These are phyloP conservation scores for Zarea fungicola DNA, from an alignment of 2,329 filamentous ascomycete species.

Conservation along the genomic window DNA sequence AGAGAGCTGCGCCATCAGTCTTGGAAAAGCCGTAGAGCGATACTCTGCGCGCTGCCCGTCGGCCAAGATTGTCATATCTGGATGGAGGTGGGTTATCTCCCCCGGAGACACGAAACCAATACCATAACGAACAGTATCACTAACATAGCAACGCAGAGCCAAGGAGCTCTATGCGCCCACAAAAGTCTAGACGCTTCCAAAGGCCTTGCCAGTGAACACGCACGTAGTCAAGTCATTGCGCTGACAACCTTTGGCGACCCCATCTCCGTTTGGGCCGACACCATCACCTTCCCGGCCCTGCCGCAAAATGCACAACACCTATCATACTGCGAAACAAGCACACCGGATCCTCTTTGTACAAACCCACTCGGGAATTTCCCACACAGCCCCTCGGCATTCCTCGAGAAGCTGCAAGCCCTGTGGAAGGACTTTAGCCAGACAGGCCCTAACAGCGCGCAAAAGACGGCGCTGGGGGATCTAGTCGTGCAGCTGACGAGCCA, in stretches of 20 bases:
- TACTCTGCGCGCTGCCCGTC: conserved; percentile 10
- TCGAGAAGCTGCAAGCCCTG: conserved; percentile 11
- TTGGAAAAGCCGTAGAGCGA: conserved; percentile 4
- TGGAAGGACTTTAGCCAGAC: conserved; percentile 11
- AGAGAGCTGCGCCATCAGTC: conserved; percentile 4
- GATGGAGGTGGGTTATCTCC: conserved; percentile 12
- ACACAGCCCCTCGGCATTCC: conserved; percentile 1
- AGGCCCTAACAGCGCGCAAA: conserved; percentile 8
- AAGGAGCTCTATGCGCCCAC: conserved; percentile 14
- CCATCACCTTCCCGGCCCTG: conserved; percentile 8
- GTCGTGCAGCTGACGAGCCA: conserved; percentile 4
- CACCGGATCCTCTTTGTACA: conserved; percentile 12
- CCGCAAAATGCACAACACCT: conserved; percentile 6
- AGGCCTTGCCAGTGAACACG: background rate
- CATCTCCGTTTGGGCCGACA: conserved; percentile 8
- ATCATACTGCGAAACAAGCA: conserved; percentile 6
- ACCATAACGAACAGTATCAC: background rate
- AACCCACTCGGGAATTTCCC: conserved; percentile 11
- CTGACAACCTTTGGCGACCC: conserved; percentile 13
- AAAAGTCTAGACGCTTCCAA: conserved; percentile 3
- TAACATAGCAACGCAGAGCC: background rate
- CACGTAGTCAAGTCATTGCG: conserved; percentile 8
- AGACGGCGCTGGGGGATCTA: background rate
- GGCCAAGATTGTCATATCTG: conserved; percentile 13
- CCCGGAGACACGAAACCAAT: background rate